Evolutionary conservation across 2,329 filamentous ascomycete species (phyloP), one percentile per base, ranked within the genome.

Genomic region (Stachybotrys echinatus): DNA sequence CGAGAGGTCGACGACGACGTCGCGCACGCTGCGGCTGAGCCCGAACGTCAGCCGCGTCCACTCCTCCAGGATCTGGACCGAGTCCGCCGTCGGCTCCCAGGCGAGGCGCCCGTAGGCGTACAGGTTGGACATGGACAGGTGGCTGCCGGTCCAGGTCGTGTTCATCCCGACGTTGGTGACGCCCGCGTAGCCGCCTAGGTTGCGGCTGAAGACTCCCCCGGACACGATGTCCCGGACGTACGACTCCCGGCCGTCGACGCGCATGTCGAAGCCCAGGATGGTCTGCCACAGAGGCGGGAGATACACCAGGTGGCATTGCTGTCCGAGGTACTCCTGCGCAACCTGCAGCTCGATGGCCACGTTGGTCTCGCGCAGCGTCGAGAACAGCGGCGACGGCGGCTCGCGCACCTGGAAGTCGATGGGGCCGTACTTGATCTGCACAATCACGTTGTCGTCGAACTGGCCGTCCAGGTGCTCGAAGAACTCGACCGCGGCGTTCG

Each of bases 371-470:
- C 52, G 58, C 14, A 80, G 59, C 47, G 76, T 68, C 1, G 75
- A 75, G 54, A 89, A 87, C 1, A 89, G 66, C 0, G 86, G 85
- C 4, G 80, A 86, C 1, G 75, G 66, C 1, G 85, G 81, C 61
- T 88, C 85, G 34, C 85, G 78, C 12, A 88, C 82, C 58, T 88
- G 85, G 64, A 89, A 88, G 60, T 89, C 85, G 52, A 88, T 88
- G 0, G 85, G 84, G 0, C 86, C 85, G 54, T 85, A 87, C 64
- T 89, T 89, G 65, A 89, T 83, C 61, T 89, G 85, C 3, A 89
- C 74, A 0, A 89, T 74, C 0, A 88, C 84, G 44, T 89, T 89
- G 43, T 84, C 80, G 20, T 85, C 81, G 50, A 89, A 89, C 52
- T 83, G 63, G 5, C 74, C 78, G 57, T 89, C 85, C 0, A 88